A percentile compares a stretch with the other conserved stretches of the same genome.
Conservation (phyloP, 177 flowering plant species). For the Vitis hybrid region DNA sequence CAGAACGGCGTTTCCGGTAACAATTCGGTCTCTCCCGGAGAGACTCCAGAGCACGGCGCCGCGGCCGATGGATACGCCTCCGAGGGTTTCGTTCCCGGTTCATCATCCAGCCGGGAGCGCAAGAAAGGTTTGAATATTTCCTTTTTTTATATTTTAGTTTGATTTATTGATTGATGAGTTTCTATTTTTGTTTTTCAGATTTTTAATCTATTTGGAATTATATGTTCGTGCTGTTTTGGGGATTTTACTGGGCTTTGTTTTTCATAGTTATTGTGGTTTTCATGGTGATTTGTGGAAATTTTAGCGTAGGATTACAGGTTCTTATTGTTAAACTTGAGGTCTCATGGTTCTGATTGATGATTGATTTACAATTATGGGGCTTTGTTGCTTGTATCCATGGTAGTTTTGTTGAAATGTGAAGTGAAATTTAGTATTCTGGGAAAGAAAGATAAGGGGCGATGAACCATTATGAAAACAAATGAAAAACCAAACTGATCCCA, state of each 20-base stretch:
- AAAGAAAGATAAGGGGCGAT: too few relatives aligned
- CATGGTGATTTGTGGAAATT: too few relatives aligned
- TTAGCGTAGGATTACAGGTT: too few relatives aligned
- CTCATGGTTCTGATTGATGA: too few relatives aligned
- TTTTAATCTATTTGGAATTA: not conserved
- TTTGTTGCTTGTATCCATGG: too few relatives aligned
- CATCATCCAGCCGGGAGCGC: slow-evolving; percentile 70
- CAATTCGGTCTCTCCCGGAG: slow-evolving; percentile 54
- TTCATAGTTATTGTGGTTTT: too few relatives aligned
- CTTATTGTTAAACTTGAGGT: too few relatives aligned
- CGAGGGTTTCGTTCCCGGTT: slow-evolving; percentile 81
- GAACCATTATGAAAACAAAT: too few relatives aligned
- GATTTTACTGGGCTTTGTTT: not conserved
- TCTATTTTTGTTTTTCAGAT: not conserved
- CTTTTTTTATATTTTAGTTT: not conserved
- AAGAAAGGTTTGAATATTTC: slow-evolving; percentile 63
- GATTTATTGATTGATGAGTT: not conserved
- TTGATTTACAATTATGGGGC: too few relatives aligned
- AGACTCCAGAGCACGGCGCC: slow-evolving; percentile 52
- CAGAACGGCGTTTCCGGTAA: slow-evolving; percentile 15
- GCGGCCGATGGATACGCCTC: slow-evolving; percentile 78
- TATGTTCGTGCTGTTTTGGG: not conserved
- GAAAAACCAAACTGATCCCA: too few relatives aligned
- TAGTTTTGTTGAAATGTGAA: too few relatives aligned
- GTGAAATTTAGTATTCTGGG: too few relatives aligned